Conservation (phyloP, 2,329 filamentous ascomycete genomes). For the Colletotrichum horii region DNA sequence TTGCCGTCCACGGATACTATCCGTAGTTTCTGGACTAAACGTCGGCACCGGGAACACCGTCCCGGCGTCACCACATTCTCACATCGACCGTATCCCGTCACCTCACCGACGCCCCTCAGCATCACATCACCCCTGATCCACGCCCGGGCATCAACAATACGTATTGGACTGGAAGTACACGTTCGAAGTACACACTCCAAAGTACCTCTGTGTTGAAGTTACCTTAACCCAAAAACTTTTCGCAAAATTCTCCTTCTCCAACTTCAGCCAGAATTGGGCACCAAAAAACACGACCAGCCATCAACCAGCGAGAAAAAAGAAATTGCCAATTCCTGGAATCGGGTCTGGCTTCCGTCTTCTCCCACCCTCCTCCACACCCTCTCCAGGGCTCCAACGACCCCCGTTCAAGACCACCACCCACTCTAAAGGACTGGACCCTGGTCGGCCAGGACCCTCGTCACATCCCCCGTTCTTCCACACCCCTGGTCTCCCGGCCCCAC, state of each 20-base stretch:
- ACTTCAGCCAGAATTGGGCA: conserved; percentile 2
- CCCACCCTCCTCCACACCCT: conserved; percentile 11
- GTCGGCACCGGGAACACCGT: conserved; percentile 1
- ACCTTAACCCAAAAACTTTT: background rate
- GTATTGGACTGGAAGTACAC: background rate
- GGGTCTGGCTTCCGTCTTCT: conserved; percentile 21
- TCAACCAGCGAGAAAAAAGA: conserved; percentile 1
- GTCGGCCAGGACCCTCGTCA: conserved; percentile 1
- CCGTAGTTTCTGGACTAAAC: background rate
- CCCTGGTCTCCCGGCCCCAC: conserved; percentile 18
- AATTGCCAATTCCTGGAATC: conserved; percentile 21
- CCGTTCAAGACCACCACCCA: background rate
- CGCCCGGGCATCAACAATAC: background rate
- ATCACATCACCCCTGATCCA: background rate
- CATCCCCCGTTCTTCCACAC: background rate
- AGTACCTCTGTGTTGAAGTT: background rate
- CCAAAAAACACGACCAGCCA: conserved; percentile 1
- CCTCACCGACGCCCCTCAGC: conserved; percentile 8
- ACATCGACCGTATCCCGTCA: background rate
- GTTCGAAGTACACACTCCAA: background rate
- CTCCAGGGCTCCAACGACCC: background rate
- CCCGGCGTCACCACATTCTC: background rate
- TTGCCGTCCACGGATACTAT: background rate
- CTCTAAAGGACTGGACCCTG: background rate
- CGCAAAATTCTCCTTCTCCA: background rate